A percentile compares a stretch with the other conserved stretches of the same genome.
Conservation (phyloP, 148 eudicot species). For the Vaccinium darrowii region DNA sequence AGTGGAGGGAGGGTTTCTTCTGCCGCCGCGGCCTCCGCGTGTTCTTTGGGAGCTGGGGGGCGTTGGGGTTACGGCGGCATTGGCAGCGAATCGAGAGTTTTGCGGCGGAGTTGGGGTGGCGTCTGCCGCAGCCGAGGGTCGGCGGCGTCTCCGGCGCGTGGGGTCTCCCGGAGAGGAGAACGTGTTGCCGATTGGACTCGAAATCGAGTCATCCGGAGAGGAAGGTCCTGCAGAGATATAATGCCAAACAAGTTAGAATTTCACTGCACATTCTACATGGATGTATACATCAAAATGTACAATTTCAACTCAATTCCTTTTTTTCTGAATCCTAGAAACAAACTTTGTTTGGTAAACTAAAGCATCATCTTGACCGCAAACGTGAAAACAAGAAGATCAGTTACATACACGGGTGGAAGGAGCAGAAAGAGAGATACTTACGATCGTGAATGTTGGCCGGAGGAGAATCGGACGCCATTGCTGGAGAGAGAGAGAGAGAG, state of each 20-base stretch:
- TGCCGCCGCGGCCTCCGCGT: constrained; percentile 22
- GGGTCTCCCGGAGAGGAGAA: constrained; percentile 55
- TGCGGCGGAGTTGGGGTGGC: constrained; percentile 27
- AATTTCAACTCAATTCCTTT: too few relatives aligned
- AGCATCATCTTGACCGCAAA: too few relatives aligned
- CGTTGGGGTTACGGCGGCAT: constrained; percentile 31
- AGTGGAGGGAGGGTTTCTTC: constrained; percentile 19
- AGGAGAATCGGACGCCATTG: constrained; percentile 78
- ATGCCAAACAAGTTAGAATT: neutral
- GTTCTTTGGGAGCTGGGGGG: constrained; percentile 31
- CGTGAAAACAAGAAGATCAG: too few relatives aligned
- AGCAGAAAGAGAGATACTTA: constrained; percentile 23
- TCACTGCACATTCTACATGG: too few relatives aligned
- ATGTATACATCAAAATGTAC: too few relatives aligned
- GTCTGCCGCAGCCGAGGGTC: constrained; percentile 32
- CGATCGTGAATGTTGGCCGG: constrained; percentile 43
- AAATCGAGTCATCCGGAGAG: constrained; percentile 64
- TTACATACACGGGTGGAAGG: neutral
- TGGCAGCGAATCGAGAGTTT: constrained; percentile 29
- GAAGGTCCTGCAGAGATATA: constrained; percentile 49
- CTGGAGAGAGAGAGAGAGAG: constrained; percentile 21
- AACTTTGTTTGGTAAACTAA: too few relatives aligned
- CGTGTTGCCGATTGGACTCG: constrained; percentile 85
- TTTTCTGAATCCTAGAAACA: too few relatives aligned
- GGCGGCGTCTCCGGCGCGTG: constrained; percentile 41